Conservation (phyloP, 352 stramenopile species). For the Thraustochytrium striatum region DNA sequence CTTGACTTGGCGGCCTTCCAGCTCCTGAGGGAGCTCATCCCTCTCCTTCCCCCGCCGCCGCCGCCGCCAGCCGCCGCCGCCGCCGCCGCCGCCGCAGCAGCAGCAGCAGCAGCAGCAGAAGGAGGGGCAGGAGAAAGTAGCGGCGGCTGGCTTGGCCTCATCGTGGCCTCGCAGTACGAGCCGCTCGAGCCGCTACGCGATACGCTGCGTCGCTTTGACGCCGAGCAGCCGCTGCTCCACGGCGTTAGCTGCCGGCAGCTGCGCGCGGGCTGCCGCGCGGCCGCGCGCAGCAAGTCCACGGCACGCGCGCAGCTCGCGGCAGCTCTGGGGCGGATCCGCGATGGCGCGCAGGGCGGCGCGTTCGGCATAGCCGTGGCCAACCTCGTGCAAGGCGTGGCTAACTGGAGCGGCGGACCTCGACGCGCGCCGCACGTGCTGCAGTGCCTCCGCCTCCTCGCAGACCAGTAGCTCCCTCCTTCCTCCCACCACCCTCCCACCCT, state of each 20-base stretch:
- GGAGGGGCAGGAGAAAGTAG: no score
- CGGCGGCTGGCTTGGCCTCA: no score
- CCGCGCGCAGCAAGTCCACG: background rate
- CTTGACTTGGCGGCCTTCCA: background rate
- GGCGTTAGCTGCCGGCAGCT: background rate
- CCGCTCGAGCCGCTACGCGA: background rate
- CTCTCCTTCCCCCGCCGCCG: background rate
- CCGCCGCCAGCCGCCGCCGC: no score
- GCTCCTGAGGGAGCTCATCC: background rate
- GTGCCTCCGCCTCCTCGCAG: no score
- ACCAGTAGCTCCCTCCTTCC: no score
- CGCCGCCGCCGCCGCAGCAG: no score
- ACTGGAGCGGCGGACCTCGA: background rate
- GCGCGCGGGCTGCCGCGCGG: background rate
- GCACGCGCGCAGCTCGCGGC: background rate
- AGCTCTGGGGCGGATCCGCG: background rate
- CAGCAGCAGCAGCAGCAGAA: no score
- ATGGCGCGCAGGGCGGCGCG: background rate
- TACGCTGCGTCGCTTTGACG: background rate
- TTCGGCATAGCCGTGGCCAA: background rate
- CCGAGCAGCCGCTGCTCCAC: background rate
- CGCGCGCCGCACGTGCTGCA: background rate
- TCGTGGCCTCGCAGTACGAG: background rate
- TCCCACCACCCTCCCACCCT: no score
- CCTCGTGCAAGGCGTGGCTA: background rate